These are phyloP conservation scores for Rhizophagus clarus DNA, from an alignment of 192 early-diverging fungal species.

Conservation along the genomic window DNA sequence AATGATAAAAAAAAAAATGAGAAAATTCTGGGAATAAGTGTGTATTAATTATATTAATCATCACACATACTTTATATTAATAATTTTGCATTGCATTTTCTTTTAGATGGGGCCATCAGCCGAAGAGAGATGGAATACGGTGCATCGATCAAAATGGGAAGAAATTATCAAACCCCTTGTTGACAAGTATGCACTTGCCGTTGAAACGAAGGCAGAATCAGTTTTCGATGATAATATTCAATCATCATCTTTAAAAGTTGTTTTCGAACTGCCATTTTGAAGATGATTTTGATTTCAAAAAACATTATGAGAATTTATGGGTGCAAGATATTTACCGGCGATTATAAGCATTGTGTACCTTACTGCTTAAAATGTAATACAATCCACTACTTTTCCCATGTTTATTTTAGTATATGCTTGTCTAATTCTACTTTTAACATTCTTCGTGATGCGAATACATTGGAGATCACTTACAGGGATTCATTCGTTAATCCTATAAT, in stretches of 20 bases:
- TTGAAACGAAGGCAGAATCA: constrained; percentile 2
- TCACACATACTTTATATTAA: constrained; percentile 4
- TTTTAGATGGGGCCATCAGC: constrained; percentile 31
- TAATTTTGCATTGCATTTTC: constrained; percentile 19
- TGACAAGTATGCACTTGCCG: constrained; percentile 21
- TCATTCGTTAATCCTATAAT: constrained; percentile 31
- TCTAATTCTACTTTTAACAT: constrained; percentile 20
- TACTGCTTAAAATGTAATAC: no score
- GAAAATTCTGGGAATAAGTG: constrained; percentile 4
- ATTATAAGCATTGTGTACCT: no score
- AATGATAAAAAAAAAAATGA: constrained; percentile 31
- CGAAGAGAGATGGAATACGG: constrained; percentile 29
- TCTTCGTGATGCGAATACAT: constrained; percentile 24
- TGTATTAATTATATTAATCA: constrained; percentile 11
- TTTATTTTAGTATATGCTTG: constrained; percentile 26
- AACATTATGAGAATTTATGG: no score
- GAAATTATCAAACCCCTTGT: constrained; percentile 19
- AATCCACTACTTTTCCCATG: no score
- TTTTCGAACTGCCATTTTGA: neutral
- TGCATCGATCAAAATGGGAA: constrained; percentile 24
- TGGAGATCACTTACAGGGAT: constrained; percentile 25
- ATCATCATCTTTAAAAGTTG: constrained; percentile 22
- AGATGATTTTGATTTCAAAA: no score
- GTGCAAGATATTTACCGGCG: no score
- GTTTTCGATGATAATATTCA: constrained; percentile 28